These are phyloP conservation scores for Haematococcus sp. DNA, from an alignment of 139 green algal species.

Conservation along the genomic window DNA sequence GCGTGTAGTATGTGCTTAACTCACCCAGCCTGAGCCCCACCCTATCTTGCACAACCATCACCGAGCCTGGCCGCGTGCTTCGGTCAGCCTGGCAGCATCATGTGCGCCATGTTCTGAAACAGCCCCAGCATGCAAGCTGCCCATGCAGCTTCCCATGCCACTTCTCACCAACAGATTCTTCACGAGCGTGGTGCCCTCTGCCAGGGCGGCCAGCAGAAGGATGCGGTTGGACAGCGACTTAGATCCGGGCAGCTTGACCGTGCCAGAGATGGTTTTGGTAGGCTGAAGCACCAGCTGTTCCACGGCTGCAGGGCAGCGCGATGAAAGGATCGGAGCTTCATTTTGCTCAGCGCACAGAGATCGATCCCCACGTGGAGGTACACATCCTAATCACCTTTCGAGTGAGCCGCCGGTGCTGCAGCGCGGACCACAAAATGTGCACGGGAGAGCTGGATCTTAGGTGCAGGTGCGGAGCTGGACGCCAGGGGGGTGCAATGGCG, in stretches of 20 bases:
- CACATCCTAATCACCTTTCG: background rate
- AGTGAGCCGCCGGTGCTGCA: too few relatives aligned
- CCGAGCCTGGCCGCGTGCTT: too few relatives aligned
- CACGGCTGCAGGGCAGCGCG: background rate
- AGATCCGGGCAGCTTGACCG: conserved; percentile 88
- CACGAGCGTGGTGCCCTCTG: conserved; percentile 82
- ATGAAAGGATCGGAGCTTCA: too few relatives aligned
- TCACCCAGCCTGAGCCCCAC: background rate
- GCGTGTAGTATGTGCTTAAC: background rate
- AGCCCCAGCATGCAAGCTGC: background rate
- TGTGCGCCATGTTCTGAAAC: too few relatives aligned
- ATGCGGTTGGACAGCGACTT: conserved; percentile 97
- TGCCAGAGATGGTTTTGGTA: conserved; percentile 61
- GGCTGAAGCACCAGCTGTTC: conserved; percentile 48
- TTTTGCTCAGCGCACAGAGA: too few relatives aligned
- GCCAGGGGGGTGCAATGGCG: too few relatives aligned
- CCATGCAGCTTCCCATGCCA: background rate
- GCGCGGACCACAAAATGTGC: too few relatives aligned
- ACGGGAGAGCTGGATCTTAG: too few relatives aligned
- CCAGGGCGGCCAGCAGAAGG: conserved; percentile 91
- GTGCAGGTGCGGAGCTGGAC: too few relatives aligned
- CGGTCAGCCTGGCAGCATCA: too few relatives aligned
- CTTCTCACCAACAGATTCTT: conserved; percentile 90
- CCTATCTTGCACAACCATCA: too few relatives aligned
- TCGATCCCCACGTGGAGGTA: background rate